Base-by-base conservation (phyloP, 805 yeast genomes). In the Saturnispora quitensis region DNA sequence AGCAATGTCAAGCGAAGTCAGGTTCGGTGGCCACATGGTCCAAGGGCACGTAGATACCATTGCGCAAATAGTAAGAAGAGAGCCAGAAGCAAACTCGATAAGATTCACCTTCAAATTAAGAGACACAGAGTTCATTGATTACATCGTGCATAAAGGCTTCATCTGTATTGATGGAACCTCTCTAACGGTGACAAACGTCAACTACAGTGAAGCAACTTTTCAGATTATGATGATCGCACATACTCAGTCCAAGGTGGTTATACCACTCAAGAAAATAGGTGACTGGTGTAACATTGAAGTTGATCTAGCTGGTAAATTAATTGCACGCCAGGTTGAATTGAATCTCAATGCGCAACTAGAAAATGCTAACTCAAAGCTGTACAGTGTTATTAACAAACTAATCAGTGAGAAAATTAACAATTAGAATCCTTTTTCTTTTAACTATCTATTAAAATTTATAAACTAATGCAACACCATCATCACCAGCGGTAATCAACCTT, bases 11-110 rank as follows among this genome's bases (percentile, higher is more conserved):
- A 74, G 72, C 13, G 88, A 86, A 50, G 87, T 82, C 6, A 74
- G 99, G 56, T 80, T 90, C 61, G 99, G 99, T 24, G 99, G 99
- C 0, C 99, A 93, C 67, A 80, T 91, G 56, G 99, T 93, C 2
- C 99, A 93, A 62, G 99, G 99, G 5, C 99, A 93, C 70, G 89
- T 93, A 28, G 99, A 93, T 65, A 87, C 97, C 0, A 75, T 84
- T 35, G 97, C 97, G 2, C 67, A 65, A 35, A 84, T 91, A 40
- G 74, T 76, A 1, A 65, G 68, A 0, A 73, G 68, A 27, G 67
- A 57, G 9, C 69, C 77, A 1, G 97, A 90, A 62, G 85, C 81
- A 1, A 87, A 89, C 65, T 83, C 98, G 1, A 71, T 89, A 34
- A 73, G 83, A 3, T 85, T 81, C 65, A 84, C 87, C 3, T 90